Percentiles rank a stretch among this genome's conserved stretches.
Evolutionary conservation across 1,284 basidiomycete species (phyloP).

Genomic region (Mycocalia duriaeana): DNA sequence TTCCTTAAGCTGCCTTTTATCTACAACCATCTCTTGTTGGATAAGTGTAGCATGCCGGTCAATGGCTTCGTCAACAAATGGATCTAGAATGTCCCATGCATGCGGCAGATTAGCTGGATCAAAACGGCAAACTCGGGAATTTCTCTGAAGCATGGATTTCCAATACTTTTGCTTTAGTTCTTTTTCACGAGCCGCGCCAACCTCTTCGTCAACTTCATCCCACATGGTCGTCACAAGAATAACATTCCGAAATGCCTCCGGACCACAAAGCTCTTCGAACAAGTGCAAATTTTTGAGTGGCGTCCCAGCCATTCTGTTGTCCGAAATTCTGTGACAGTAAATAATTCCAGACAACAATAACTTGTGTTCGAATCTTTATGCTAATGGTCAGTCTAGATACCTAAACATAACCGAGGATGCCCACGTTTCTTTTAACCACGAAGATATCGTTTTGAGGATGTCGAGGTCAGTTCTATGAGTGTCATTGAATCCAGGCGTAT

Average conservation of each 20-base stretch:
- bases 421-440: slow-evolving; percentile 13
- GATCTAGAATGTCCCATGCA: slow-evolving; percentile 12
- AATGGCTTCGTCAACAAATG: slow-evolving; percentile 11
- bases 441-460: slow-evolving; percentile 11
- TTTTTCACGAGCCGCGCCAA: slow-evolving; percentile 7
- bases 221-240: slow-evolving; percentile 15
- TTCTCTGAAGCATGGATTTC: slow-evolving; percentile 17
- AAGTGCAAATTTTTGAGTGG: slow-evolving; percentile 13
- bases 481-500: slow-evolving; percentile 22
- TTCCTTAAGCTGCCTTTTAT: slow-evolving; percentile 9
- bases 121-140: slow-evolving; percentile 15
- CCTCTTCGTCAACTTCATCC: slow-evolving; percentile 11
- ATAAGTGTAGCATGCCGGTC: slow-evolving; percentile 13
- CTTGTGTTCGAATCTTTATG: slow-evolving; percentile 11
- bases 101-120: slow-evolving; percentile 9
- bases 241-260: slow-evolving; percentile 10
- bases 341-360: slow-evolving; percentile 13
- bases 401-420: neutral
- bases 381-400: neutral
- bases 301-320: slow-evolving; percentile 9
- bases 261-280: slow-evolving; percentile 18
- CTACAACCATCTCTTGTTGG: slow-evolving; percentile 19
- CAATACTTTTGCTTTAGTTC: slow-evolving; percentile 15
- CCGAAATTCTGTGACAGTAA: slow-evolving; percentile 16
- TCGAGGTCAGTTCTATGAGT: slow-evolving; percentile 10